Conservation (phyloP, 805 yeast species). For the Yarrowia keelungensis region DNA sequence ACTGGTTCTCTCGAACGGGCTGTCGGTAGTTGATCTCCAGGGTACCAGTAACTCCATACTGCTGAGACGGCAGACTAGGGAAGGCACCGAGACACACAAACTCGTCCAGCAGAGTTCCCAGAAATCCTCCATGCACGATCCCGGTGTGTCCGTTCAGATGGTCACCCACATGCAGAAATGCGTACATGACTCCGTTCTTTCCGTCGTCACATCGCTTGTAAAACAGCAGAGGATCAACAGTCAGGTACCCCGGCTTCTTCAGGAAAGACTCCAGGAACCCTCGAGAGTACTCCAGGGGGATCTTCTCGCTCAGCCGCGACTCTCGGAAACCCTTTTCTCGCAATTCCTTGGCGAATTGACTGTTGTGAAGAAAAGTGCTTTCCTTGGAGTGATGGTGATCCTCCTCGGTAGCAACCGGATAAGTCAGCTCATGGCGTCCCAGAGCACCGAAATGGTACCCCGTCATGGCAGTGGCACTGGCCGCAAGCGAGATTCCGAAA, state of each 20-base stretch:
- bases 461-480: slow-evolving; percentile 8
- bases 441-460: slow-evolving; percentile 34
- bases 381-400: slow-evolving; percentile 33
- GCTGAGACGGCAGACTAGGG: slow-evolving; percentile 68
- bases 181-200: slow-evolving; percentile 57
- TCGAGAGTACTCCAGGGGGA: slow-evolving; percentile 45
- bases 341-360: slow-evolving; percentile 44
- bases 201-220: slow-evolving; percentile 52
- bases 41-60: slow-evolving; percentile 82
- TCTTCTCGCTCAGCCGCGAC: slow-evolving; percentile 45
- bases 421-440: slow-evolving; percentile 30
- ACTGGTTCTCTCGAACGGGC: slow-evolving; percentile 62
- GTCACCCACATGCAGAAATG: slow-evolving; percentile 74
- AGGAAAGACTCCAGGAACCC: slow-evolving; percentile 68
- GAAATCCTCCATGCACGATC: slow-evolving; percentile 73
- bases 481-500: slow-evolving; percentile 3
- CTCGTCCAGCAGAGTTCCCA: slow-evolving; percentile 83
- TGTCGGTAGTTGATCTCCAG: slow-evolving; percentile 59
- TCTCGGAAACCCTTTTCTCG: slow-evolving; percentile 45
- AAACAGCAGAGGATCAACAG: slow-evolving; percentile 78
- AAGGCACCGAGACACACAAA: slow-evolving; percentile 75
- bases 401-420: slow-evolving; percentile 20
- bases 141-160: slow-evolving; percentile 58
- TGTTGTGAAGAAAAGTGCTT: slow-evolving; percentile 41
- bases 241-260: slow-evolving; percentile 66